Evolutionary conservation across 1,284 basidiomycete genomes (phyloP).

Genomic region (Ustilago nuda): DNA sequence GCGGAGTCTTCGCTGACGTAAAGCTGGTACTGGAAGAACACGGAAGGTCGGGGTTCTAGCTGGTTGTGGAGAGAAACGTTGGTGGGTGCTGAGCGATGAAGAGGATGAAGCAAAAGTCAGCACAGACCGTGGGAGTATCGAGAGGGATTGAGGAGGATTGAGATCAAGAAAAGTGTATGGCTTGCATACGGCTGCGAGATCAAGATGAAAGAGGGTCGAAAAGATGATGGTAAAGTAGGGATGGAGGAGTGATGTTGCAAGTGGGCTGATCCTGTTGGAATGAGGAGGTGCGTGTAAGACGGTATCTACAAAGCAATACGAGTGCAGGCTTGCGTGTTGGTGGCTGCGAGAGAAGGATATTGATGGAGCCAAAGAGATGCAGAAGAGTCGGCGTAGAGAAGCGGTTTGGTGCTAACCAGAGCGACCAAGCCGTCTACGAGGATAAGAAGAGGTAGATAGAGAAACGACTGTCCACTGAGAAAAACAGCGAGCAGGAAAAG

Average conservation of each 20-base stretch:
- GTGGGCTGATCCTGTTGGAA: neutral
- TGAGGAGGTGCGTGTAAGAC: neutral
- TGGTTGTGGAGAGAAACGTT: neutral
- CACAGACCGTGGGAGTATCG: neutral
- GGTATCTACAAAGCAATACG: neutral
- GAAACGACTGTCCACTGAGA: neutral
- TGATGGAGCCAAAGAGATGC: constrained; percentile 3
- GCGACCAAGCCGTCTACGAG: neutral
- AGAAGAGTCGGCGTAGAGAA: neutral
- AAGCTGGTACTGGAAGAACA: neutral
- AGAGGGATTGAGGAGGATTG: neutral
- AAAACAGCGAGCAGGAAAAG: neutral
- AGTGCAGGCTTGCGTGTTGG: too few relatives aligned
- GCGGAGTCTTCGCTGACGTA: neutral
- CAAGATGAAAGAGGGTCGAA: constrained; percentile 6
- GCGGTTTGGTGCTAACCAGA: constrained; percentile 3
- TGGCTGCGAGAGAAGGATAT: neutral
- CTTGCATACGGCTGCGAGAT: neutral
- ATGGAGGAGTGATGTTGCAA: neutral
- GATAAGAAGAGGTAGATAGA: neutral
- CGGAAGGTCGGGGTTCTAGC: neutral
- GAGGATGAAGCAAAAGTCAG: neutral
- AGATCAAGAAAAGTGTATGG: neutral
- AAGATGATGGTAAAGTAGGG: neutral
- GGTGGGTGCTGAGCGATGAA: neutral